phyloP scores from a whole-genome alignment of 805 yeast genomes.

The Wickerhamomyces chambardii region DNA sequence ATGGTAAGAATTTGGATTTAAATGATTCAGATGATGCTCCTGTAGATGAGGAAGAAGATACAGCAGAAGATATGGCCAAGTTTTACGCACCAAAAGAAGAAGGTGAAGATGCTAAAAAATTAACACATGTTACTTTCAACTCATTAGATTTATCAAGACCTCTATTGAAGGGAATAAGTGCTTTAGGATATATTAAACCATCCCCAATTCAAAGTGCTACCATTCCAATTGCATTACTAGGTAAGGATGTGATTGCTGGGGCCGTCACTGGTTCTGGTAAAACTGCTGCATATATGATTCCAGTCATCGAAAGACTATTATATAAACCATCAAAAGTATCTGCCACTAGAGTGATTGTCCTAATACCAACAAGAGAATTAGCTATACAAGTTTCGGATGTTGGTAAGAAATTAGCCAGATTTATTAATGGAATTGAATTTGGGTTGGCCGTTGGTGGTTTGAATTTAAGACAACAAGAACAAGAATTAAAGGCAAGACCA shows the following conservation, averaged over 20 bases:
- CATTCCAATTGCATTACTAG: conserved; percentile 86
- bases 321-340: conserved; percentile 84
- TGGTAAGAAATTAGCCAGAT: conserved; percentile 76
- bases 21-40: conserved; percentile 27
- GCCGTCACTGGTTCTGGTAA: conserved; percentile 99
- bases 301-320: conserved; percentile 84
- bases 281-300: conserved; percentile 97
- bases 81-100: conserved; percentile 59
- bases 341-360: conserved; percentile 81
- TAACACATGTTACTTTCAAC: conserved; percentile 59
- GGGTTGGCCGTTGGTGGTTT: conserved; percentile 98
- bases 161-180: conserved; percentile 70
- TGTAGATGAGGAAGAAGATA: conserved; percentile 40
- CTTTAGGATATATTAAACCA: conserved; percentile 79
- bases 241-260: conserved; percentile 97
- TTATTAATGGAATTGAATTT: conserved; percentile 66
- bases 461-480: conserved; percentile 92
- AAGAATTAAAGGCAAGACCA: conserved; percentile 84
- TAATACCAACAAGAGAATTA: conserved; percentile 96
- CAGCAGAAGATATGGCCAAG: conserved; percentile 75
- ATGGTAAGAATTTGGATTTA: no score
- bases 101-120: conserved; percentile 41
- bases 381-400: conserved; percentile 96
- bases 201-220: conserved; percentile 92
- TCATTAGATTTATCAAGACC: conserved; percentile 84